Conservation (phyloP, 208 protist genomes). For the Trypanosoma mega region DNA sequence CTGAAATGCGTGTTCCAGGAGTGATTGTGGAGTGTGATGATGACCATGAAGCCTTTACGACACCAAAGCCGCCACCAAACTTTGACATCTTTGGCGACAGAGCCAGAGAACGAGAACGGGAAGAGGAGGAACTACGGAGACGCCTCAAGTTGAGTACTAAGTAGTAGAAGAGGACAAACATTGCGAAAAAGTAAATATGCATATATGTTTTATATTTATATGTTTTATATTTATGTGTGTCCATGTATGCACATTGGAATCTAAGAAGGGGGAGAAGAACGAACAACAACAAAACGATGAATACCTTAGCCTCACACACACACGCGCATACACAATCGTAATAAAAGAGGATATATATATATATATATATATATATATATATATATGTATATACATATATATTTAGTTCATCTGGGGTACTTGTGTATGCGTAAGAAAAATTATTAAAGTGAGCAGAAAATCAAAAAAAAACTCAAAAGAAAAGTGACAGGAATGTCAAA, state of each 20-base stretch:
- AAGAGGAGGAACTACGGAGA: constrained; percentile 39
- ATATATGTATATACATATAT: too few relatives aligned
- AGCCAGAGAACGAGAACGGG: constrained; percentile 42
- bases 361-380: too few relatives aligned
- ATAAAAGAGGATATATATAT: too few relatives aligned
- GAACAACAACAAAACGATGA: too few relatives aligned
- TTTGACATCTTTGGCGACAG: constrained; percentile 82
- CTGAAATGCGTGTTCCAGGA: constrained; percentile 68
- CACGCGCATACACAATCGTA: too few relatives aligned
- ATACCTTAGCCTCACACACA: too few relatives aligned
- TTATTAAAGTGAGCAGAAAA: too few relatives aligned
- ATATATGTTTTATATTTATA: neutral
- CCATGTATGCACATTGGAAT: neutral
- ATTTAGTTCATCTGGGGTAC: too few relatives aligned
- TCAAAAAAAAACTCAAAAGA: too few relatives aligned
- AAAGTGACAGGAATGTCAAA: too few relatives aligned
- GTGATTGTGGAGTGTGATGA: constrained; percentile 76
- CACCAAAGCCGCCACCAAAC: constrained; percentile 50
- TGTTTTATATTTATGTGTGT: neutral
- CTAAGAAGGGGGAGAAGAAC: too few relatives aligned
- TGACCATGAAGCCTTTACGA: constrained; percentile 61
- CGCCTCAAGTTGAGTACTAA: constrained; percentile 21
- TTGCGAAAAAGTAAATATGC: neutral
- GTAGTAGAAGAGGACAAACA: neutral
- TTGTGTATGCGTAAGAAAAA: too few relatives aligned